Base-by-base conservation (phyloP, 2,329 filamentous ascomycete genomes). In the Thermoascus crustaceus region DNA sequence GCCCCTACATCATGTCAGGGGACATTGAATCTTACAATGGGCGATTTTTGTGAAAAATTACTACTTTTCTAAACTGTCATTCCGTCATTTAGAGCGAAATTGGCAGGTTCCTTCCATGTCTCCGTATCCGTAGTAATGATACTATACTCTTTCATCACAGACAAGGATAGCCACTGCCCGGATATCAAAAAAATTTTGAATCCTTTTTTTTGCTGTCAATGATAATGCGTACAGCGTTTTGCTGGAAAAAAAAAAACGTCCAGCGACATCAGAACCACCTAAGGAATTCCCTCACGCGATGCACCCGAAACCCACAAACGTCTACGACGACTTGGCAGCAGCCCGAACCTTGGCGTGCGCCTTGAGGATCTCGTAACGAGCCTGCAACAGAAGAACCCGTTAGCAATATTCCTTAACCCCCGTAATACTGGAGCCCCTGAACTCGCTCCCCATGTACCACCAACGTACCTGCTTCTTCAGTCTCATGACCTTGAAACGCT, bases 401-500 rank as follows among this genome's bases (percentile, higher is more conserved):
- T 37, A 50, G 47, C 37, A 19, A 23, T 32, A 10, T n/a, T 16
- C 6, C 26, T 5, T 29, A 17, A 16, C 4, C 5, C 18, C 14
- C 24, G 7, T 31, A 6, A n/a, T 18, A 11, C 7, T 17, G 7
- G 21, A 16, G 22, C 6, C n/a, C n/a, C n/a, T n/a, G n/a, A n/a
- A n/a, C n/a, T n/a, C n/a, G n/a, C n/a, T n/a, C n/a, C n/a, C n/a
- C n/a, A n/a, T n/a, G n/a, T 11, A 24, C 5, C 19, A 19, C 32
- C 41, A 37, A 73, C 76, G 53, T 65, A 88, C 85, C 82, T 95
- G 88, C 82, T 98, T 98, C 83, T 89, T 93, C 73, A 96, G 77
- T 71, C 89, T 82, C 80, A 96, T 77, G 60, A 96, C 91, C 85
- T 98, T 95, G 86, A 96, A 98, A 69, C 91, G 83, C 77, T 98